Evolutionary conservation across 1,139 yeast genomes (phyloP), one percentile per base, ranked within the genome.

Genomic region (Geotrichum candidum): DNA sequence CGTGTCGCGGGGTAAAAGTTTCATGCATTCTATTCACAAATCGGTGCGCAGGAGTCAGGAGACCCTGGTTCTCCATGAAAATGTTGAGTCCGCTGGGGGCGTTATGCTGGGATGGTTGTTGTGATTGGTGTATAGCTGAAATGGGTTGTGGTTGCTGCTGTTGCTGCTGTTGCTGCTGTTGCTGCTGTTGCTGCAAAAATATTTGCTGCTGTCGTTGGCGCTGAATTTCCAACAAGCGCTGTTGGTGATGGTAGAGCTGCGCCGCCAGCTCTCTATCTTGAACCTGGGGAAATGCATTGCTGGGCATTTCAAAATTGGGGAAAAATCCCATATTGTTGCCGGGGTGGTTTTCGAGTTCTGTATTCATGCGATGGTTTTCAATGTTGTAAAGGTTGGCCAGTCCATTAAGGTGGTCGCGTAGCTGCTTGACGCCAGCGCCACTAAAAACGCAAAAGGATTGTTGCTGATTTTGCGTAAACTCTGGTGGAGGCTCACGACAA

Each of bases 401-500:
- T 1, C 45, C 45, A 10, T 38, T 29, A 9, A 38, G 45, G 10
- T 38, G 45, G 18, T 29, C 33, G 10, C 96, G 82, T 65, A 90
- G 79, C 64, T 82, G 83, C 60, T 78, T 82, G 22, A 94, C 97
- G 3, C 98, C 98, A 66, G 83, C 85, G 0, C 98, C 98, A 50
- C 96, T 87, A 71, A 91, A 94, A 10, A 94, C 99, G 76, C 99
- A 94, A 70, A 94, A 94, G 59, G 90, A 82, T 23, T 87, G 83
- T 68, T 87, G 87, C 74, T 94, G 99, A 69, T 87, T 88, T 63
- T 87, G 91, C 63, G 88, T 91, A 72, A 94, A 92, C 70, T 92
- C 98, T 15, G 90, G 84, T 2, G 99, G 99, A 1, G 98, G 96
- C n/a, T 87, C 89, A 46, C 99, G 86, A 72, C 98, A 92, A 74